Evolutionary conservation across 2,329 filamentous ascomycete genomes (phyloP), one percentile per base, ranked within the genome.

Genomic region (Elsinoe perseae): DNA sequence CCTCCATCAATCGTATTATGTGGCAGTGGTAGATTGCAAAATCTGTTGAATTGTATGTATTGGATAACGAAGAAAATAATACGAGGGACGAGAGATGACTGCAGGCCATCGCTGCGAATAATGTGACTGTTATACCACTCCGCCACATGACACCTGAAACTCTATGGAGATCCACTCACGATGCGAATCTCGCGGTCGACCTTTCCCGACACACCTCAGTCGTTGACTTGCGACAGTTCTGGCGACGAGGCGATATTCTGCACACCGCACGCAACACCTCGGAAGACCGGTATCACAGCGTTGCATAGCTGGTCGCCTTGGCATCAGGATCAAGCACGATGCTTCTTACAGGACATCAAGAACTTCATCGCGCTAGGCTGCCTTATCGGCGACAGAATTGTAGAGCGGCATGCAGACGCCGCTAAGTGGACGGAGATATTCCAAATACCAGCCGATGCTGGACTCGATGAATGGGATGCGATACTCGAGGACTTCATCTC

Each of bases 401-500:
- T n/a, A 16, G 18, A 34, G 7, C 10, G 27, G 2, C 38, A 56
- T 10, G 25, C 38, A 9, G 36, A 36, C 25, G 53, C 40, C 14
- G 25, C 16, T 9, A 7, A 48, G 25, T 56, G 53, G 53, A 44
- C 40, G 12, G 53, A 56, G 40, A n/a, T 56, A 7, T 36, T 32
- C 40, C 28, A 46, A 14, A 56, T 48, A 7, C 40, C 40, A 18
- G 40, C 28, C 16, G 23, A 21, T n/a, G 38, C 38, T 18, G 40
- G 40, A 30, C 28, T 56, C n/a, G 20, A 52, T n/a, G 38, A 30
- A 10, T 32, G 34, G 36, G 20, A 34, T 14, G 10, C 25, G 14
- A 14, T 14, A 2, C 34, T 54, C 25, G 23, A 57, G 25, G 48
- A 57, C 28, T 60, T 67, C 14, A 48, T 63, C 2, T 16, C 50